Conservation (phyloP, 371 early-diverging fungal species). For the Umbelopsis sp. region DNA sequence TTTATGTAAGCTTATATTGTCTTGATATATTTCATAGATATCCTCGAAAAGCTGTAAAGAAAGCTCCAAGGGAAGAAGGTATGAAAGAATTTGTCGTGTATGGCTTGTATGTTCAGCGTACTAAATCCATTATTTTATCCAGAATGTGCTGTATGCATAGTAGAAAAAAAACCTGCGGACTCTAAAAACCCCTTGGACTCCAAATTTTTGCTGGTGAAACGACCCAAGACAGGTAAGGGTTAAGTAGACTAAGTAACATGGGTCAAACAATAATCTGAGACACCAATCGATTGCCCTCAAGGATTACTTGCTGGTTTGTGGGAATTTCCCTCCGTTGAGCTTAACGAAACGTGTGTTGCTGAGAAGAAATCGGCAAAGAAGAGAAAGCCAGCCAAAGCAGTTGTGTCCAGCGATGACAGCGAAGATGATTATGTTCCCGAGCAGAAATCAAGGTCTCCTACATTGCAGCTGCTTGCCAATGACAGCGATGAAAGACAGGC, state of each 20-base stretch:
- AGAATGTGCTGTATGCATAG: constrained; percentile 67
- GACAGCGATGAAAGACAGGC: constrained; percentile 39
- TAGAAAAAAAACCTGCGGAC: constrained; percentile 40
- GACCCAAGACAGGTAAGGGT: constrained; percentile 53
- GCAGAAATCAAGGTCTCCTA: constrained; percentile 15
- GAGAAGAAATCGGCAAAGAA: constrained; percentile 11
- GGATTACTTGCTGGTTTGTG: constrained; percentile 81
- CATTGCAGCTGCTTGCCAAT: not conserved
- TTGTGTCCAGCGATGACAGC: not conserved
- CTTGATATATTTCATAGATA: constrained; percentile 37
- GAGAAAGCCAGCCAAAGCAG: constrained; percentile 1
- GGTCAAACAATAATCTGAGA: not conserved
- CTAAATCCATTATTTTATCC: too few species aligned
- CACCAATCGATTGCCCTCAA: constrained; percentile 9
- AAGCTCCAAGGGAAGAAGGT: constrained; percentile 71
- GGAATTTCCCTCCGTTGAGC: constrained; percentile 75
- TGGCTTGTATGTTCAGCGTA: not conserved
- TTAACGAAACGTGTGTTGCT: constrained; percentile 21
- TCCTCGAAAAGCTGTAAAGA: constrained; percentile 66
- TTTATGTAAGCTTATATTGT: too few species aligned
- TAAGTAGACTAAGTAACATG: not conserved
- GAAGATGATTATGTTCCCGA: constrained; percentile 20
- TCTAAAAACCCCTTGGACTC: constrained; percentile 24
- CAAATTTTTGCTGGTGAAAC: constrained; percentile 59
- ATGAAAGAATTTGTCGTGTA: not conserved